Conservation (phyloP, 768 basidiomycete species). For the Xerocomus brunneocitrinus region DNA sequence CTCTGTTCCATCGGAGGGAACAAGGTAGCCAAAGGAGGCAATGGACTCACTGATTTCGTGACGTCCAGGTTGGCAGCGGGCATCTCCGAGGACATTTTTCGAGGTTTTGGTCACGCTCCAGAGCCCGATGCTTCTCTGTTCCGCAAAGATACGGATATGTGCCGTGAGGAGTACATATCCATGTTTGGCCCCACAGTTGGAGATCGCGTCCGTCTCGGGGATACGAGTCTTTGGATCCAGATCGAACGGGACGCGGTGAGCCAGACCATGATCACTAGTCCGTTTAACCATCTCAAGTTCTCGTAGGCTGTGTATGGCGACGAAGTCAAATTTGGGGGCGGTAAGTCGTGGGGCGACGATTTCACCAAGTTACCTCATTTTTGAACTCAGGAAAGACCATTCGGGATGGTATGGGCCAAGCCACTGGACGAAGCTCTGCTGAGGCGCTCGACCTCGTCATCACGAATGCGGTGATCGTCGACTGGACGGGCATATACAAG, state of each 20-base stretch:
- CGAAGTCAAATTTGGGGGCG: constrained; percentile 97
- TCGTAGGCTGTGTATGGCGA: constrained; percentile 83
- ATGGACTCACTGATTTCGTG: constrained; percentile 40
- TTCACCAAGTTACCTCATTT: neutral
- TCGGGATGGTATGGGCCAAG: constrained; percentile 96
- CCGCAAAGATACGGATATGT: constrained; percentile 48
- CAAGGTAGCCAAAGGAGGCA: constrained; percentile 74
- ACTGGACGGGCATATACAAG: constrained; percentile 96
- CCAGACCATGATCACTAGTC: neutral
- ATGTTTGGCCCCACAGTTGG: constrained; percentile 97
- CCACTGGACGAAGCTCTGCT: constrained; percentile 58
- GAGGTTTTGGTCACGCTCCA: constrained; percentile 65
- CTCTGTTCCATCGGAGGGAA: constrained; percentile 76
- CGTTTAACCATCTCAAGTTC: neutral
- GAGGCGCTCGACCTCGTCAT: constrained; percentile 88
- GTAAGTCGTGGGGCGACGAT: constrained; percentile 32
- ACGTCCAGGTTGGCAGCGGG: constrained; percentile 51
- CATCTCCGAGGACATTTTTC: constrained; percentile 15
- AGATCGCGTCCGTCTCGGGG: constrained; percentile 83
- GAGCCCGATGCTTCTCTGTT: constrained; percentile 61
- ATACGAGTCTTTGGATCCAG: constrained; percentile 87
- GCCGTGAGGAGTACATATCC: constrained; percentile 72
- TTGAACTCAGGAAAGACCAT: constrained; percentile 74
- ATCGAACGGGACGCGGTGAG: constrained; percentile 80
- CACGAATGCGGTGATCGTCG: constrained; percentile 90